phyloP scores from a whole-genome alignment of 768 basidiomycete species.

The Boletus coccyginus region DNA sequence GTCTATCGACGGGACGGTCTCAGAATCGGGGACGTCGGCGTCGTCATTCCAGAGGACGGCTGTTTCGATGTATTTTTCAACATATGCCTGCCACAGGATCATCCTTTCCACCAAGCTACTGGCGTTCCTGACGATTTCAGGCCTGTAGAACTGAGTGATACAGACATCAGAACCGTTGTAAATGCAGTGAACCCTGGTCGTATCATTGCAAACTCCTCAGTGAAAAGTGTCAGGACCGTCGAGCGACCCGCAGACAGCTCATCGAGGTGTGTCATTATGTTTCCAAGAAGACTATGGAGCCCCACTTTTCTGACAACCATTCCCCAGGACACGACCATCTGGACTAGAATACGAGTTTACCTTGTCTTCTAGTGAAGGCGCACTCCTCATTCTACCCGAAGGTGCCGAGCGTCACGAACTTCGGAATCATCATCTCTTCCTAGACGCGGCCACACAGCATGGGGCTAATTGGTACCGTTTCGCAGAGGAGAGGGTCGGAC shows the following conservation, averaged over 20 bases:
- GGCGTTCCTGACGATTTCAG: conserved; percentile 29
- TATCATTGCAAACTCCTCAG: conserved; percentile 3
- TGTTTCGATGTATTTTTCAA: conserved; percentile 4
- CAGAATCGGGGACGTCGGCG: conserved; percentile 34
- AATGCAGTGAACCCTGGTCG: conserved; percentile 9
- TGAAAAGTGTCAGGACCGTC: not conserved
- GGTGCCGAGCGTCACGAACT: conserved; percentile 24
- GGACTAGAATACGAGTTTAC: conserved; percentile 3
- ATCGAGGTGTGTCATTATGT: not conserved
- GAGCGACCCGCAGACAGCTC: not conserved
- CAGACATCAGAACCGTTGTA: not conserved
- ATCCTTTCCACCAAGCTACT: conserved; percentile 11
- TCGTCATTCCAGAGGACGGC: conserved; percentile 15
- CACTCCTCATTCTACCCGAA: conserved; percentile 31
- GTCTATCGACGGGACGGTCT: conserved; percentile 24
- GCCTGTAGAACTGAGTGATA: conserved; percentile 11
- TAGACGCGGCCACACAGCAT: conserved; percentile 17
- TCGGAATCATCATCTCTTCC: conserved; percentile 16
- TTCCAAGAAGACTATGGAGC: not conserved
- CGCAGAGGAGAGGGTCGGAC: conserved; percentile 14
- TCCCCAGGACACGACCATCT: not conserved
- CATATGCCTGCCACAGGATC: conserved; percentile 31
- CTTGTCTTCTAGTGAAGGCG: conserved; percentile 22
- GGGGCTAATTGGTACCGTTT: conserved; percentile 29
- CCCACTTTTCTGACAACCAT: not conserved